Percentiles rank a stretch among this genome's conserved stretches.
Conservation (phyloP, 1,284 basidiomycete species). For the Puccinia horiana region DNA sequence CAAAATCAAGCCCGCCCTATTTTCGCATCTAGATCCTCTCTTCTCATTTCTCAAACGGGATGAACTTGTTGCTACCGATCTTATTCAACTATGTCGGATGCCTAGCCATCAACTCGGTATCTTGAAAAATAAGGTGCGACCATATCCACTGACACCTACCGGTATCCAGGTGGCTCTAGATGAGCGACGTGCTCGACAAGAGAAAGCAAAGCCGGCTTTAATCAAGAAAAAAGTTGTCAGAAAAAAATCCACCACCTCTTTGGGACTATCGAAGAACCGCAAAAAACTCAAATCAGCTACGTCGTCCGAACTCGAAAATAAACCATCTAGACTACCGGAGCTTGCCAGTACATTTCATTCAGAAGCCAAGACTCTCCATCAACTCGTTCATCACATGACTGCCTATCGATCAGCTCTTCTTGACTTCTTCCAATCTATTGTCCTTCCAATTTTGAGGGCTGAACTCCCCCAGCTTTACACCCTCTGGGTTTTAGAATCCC, state of each 20-base stretch:
- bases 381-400: constrained; percentile 9
- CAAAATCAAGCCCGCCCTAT: constrained; percentile 2
- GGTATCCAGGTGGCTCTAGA: constrained; percentile 1
- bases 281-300: constrained; percentile 5
- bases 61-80: background rate
- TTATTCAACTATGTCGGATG: constrained; percentile 1
- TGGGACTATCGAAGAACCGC: background rate
- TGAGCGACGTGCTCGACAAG: background rate
- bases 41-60: background rate
- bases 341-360: background rate
- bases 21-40: constrained; percentile 18
- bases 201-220: background rate
- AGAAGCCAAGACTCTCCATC: constrained; percentile 1
- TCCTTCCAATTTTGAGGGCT: constrained; percentile 15
- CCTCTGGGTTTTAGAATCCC: constrained; percentile 29
- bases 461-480: constrained; percentile 28
- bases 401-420: constrained; percentile 26
- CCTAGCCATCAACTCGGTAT: constrained; percentile 19
- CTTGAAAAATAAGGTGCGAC: constrained; percentile 2
- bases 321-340: background rate
- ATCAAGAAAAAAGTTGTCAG: background rate
- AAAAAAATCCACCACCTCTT: background rate
- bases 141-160: constrained; percentile 3
- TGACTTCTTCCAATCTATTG: constrained; percentile 34
- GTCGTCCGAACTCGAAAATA: background rate